These are phyloP conservation scores for cucumber (Cucumis sativus) DNA, from an alignment of 306 rosid genomes.

Conservation along the genomic window Cucumber_9930_V3 NC_026657.2:31906001-31906500, in stretches of 20 bases:
- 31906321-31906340: background rate
- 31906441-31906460: background rate
- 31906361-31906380: slow-evolving; percentile 74
- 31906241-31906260: background rate
- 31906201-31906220: background rate
- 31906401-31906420: slow-evolving; percentile 77
- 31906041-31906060: background rate
- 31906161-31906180: too few relatives aligned
- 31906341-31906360: slow-evolving; percentile 56
- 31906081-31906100: background rate
- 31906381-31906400: slow-evolving; percentile 84
- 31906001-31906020: background rate
- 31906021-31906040: too few relatives aligned
- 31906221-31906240: background rate
- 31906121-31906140: too few relatives aligned
- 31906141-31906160: too few relatives aligned
- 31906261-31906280: background rate
- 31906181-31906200: background rate
- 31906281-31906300: background rate
- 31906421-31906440: slow-evolving; percentile 16
- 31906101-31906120: background rate
- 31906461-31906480: background rate
- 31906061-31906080: background rate
- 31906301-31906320: background rate
- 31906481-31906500: slow-evolving; percentile 5